Conservation (phyloP, 192 early-diverging fungal genomes). For the Coemansia sp. region DNA sequence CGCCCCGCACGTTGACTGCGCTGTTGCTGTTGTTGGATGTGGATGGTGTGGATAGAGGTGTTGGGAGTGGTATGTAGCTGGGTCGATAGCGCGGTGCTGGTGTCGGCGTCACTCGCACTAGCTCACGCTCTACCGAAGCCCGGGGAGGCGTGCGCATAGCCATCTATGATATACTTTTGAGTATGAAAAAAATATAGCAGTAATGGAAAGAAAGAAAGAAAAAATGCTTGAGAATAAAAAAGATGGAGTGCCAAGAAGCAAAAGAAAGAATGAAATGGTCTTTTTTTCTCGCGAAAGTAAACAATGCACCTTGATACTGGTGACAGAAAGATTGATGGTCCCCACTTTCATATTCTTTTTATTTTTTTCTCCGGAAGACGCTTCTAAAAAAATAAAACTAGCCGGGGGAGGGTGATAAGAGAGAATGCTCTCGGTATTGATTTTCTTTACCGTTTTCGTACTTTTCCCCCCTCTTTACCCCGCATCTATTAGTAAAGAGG, state of each 20-base stretch:
- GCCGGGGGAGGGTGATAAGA: not conserved
- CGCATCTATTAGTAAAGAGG: not conserved
- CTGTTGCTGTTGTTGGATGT: not conserved
- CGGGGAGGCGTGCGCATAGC: constrained; percentile 19
- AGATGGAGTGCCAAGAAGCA: not conserved
- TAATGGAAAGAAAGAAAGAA: not conserved
- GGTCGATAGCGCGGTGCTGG: constrained; percentile 14
- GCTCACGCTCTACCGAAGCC: constrained; percentile 12
- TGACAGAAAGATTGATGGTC: not conserved
- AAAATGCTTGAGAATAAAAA: not conserved
- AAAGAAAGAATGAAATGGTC: not conserved
- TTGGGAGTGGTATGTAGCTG: constrained; percentile 39
- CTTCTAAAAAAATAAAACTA: not conserved
- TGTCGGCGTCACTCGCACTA: constrained; percentile 15
- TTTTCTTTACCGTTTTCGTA: not conserved
- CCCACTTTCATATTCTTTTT: not conserved
- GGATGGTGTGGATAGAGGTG: not conserved
- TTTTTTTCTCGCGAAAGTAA: not conserved
- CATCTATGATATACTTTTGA: not conserved
- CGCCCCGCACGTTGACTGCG: not conserved
- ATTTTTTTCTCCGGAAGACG: not conserved
- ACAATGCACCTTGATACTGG: not conserved
- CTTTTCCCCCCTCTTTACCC: not conserved
- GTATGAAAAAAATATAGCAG: not conserved
- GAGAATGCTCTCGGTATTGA: not conserved